Conservation (phyloP, 805 yeast genomes). For the Novakomyces olei region DNA sequence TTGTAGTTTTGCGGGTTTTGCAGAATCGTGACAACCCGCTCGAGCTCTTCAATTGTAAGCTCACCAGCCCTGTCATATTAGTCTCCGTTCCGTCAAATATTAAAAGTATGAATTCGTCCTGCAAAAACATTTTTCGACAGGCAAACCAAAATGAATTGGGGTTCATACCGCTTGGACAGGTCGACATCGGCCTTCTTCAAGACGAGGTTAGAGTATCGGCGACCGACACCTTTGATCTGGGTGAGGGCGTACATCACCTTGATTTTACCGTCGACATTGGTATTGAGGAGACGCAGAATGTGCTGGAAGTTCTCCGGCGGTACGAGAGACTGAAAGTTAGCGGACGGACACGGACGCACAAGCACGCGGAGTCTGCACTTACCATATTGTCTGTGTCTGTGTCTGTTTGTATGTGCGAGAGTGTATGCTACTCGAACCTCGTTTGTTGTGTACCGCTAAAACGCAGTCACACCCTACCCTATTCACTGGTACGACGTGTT, state of each 20-base stretch:
- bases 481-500: too few species aligned
- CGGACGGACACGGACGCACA: too few species aligned
- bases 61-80: conserved; percentile 62
- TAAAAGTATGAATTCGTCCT: too few species aligned
- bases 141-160: background rate
- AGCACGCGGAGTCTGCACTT: too few species aligned
- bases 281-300: conserved; percentile 99
- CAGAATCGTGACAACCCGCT: conserved; percentile 98
- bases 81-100: too few species aligned
- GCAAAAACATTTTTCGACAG: background rate
- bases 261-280: conserved; percentile 99
- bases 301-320: conserved; percentile 99
- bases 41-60: conserved; percentile 99
- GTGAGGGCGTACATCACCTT: conserved; percentile 99
- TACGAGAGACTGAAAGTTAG: conserved; percentile 80
- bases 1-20: conserved; percentile 99
- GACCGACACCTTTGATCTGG: conserved; percentile 97
- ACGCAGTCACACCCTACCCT: too few species aligned
- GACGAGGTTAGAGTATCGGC: conserved; percentile 99
- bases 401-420: too few species aligned
- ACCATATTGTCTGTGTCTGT: too few species aligned
- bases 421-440: too few species aligned
- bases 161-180: conserved; percentile 58
- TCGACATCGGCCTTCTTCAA: conserved; percentile 99
- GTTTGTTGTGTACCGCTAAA: too few species aligned